Percentiles rank a stretch among this genome's conserved stretches.
These are phyloP conservation scores for Didymellaceae sp. DNA, from an alignment of 2,329 filamentous ascomycete species.

Conservation along the genomic window DNA sequence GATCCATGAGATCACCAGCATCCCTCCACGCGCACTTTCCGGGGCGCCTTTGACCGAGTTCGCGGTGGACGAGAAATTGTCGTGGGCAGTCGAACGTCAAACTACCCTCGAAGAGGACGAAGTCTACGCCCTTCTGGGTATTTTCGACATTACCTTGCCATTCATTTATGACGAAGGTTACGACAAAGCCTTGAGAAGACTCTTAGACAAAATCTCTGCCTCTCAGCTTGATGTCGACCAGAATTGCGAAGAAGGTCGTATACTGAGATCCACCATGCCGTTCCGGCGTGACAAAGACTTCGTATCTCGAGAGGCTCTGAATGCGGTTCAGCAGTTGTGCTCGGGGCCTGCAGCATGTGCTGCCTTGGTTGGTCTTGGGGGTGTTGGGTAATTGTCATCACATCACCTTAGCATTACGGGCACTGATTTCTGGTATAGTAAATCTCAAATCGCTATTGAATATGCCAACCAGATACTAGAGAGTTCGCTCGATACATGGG, in stretches of 20 bases:
- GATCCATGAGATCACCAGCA: slow-evolving; percentile 16
- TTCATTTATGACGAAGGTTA: slow-evolving; percentile 10
- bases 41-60: slow-evolving; percentile 7
- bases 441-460: slow-evolving; percentile 26
- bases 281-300: slow-evolving; percentile 33
- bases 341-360: slow-evolving; percentile 5
- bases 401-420: too few species aligned
- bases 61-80: slow-evolving; percentile 21
- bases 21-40: slow-evolving; percentile 16
- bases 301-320: slow-evolving; percentile 24
- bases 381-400: slow-evolving; percentile 32
- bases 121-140: slow-evolving; percentile 24
- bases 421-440: slow-evolving; percentile 12
- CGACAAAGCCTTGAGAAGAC: slow-evolving; percentile 1
- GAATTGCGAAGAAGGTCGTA: not conserved
- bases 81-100: slow-evolving; percentile 30
- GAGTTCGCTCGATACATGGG: slow-evolving; percentile 1
- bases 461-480: not conserved
- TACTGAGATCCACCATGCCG: not conserved
- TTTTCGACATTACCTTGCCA: slow-evolving; percentile 15
- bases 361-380: slow-evolving; percentile 27
- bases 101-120: slow-evolving; percentile 29
- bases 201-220: not conserved
- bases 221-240: not conserved
- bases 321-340: not conserved